phyloP scores from a whole-genome alignment of 2,329 filamentous ascomycete species.

The Penicillium sclerotigenum region DNA sequence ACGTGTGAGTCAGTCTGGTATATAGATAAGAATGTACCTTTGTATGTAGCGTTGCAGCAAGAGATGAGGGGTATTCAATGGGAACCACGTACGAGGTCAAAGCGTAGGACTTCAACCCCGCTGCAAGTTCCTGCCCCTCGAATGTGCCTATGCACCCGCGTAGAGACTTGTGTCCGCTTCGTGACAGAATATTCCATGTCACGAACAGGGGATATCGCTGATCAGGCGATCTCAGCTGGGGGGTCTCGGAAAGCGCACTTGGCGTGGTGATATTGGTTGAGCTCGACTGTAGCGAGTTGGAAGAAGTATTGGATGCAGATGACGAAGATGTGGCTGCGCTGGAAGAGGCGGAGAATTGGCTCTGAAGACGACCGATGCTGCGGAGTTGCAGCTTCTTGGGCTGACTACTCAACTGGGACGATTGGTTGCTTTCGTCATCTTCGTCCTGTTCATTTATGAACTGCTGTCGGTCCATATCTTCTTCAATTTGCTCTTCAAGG shows the following conservation, averaged over 20 bases:
- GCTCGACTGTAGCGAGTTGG: constrained; percentile 43
- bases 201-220: constrained; percentile 76
- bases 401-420: constrained; percentile 12
- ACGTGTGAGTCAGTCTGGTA: not conserved
- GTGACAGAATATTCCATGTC: constrained; percentile 79
- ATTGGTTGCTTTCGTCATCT: constrained; percentile 13
- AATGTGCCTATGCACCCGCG: constrained; percentile 98
- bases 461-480: constrained; percentile 2
- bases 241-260: constrained; percentile 35
- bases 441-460: constrained; percentile 30
- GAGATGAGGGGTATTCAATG: not conserved
- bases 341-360: constrained; percentile 37
- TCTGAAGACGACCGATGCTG: constrained; percentile 35
- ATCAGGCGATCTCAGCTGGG: constrained; percentile 34
- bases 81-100: constrained; percentile 63
- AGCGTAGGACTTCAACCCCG: constrained; percentile 75
- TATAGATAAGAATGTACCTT: not conserved
- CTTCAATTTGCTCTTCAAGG: constrained; percentile 28
- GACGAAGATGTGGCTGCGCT: constrained; percentile 42
- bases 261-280: constrained; percentile 45
- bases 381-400: constrained; percentile 30
- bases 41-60: not conserved
- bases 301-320: constrained; percentile 49
- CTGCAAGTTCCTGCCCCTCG: constrained; percentile 67
- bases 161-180: constrained; percentile 62